Percentiles rank a stretch among this genome's conserved stretches.
phyloP scores from a whole-genome alignment of 192 early-diverging fungal genomes.

The Rhizoclosmatium globosum region DNA sequence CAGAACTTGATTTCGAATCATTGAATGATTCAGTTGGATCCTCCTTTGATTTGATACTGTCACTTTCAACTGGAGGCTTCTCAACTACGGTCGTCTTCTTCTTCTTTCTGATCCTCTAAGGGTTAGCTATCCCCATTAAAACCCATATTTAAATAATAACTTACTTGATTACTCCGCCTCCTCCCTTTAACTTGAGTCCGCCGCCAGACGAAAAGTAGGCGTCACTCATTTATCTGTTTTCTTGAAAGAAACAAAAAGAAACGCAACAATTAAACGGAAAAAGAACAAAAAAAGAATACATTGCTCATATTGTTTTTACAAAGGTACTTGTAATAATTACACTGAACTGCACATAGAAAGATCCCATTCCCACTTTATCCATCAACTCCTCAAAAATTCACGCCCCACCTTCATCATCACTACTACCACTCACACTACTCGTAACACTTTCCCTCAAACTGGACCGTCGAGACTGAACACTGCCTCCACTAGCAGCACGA shows the following conservation, averaged over 20 bases:
- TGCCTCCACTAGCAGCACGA: neutral
- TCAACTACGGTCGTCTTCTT: slow-evolving; percentile 38
- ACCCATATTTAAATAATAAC: neutral
- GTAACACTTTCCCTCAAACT: no score
- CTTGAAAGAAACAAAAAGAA: neutral
- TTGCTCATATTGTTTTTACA: neutral
- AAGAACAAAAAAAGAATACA: no score
- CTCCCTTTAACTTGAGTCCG: slow-evolving; percentile 71
- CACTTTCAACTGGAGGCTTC: slow-evolving; percentile 19
- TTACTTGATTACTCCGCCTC: slow-evolving; percentile 58
- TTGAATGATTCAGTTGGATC: neutral
- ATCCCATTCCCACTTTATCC: neutral
- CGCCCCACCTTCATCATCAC: neutral
- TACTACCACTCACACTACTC: no score
- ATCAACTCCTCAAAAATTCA: neutral
- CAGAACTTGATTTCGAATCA: neutral
- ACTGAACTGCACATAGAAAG: neutral
- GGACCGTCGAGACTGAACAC: no score
- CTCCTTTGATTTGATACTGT: neutral
- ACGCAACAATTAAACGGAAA: neutral
- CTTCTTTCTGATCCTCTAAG: slow-evolving; percentile 3
- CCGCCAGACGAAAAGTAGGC: slow-evolving; percentile 62
- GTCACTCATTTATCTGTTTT: slow-evolving; percentile 8
- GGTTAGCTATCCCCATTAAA: no score
- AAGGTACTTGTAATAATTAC: neutral